Evolutionary conservation across 1,139 yeast species (phyloP), one percentile per base, ranked within the genome.

Genomic region (Kurtzmaniella natalensis): DNA sequence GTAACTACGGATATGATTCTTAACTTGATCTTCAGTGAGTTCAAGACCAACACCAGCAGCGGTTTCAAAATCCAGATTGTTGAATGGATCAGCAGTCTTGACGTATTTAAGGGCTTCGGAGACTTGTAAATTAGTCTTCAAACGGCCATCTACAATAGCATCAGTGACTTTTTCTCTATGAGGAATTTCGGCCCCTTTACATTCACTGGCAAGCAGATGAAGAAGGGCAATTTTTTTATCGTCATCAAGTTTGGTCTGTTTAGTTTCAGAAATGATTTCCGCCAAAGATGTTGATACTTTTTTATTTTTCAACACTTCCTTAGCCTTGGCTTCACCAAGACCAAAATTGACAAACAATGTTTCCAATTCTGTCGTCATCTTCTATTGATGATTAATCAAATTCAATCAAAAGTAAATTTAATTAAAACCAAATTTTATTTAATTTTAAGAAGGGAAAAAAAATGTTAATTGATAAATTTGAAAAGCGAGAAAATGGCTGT

Each of bases 41-140:
- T 70, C 81, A 31, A 83, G 63, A 30, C 97, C 97, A 13, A 89
- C 95, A 46, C 96, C 96, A 13, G 94, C 64, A 21, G 71, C 77
- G 16, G 55, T 50, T 41, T 85, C 75, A 56, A 89, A 64, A 18
- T 63, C 81, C 17, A 40, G 48, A 5, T 57, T 65, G 18, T 53
- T 55, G 17, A 62, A 58, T 20, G 69, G 59, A 2, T 57, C 64
- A 4, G 72, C 72, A 5, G 64, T 52, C 45, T 75, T 74, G 35
- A 85, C 68, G 50, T 84, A 88, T 53, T 83, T 78, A 47, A 70
- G 74, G n/a, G 85, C 96, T 46, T 88, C 96, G 34, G 77, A 72
- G 26, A 88, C 75, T 63, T 89, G 96, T 48, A 81, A 73, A 36
- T 74, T 69, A 8, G 86, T 72, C 50, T 74, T 76, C 46, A 89